Evolutionary conservation across 2,329 filamentous ascomycete genomes (phyloP), one percentile per base, ranked within the genome.

Genomic region (Aureobasidium vineae): DNA sequence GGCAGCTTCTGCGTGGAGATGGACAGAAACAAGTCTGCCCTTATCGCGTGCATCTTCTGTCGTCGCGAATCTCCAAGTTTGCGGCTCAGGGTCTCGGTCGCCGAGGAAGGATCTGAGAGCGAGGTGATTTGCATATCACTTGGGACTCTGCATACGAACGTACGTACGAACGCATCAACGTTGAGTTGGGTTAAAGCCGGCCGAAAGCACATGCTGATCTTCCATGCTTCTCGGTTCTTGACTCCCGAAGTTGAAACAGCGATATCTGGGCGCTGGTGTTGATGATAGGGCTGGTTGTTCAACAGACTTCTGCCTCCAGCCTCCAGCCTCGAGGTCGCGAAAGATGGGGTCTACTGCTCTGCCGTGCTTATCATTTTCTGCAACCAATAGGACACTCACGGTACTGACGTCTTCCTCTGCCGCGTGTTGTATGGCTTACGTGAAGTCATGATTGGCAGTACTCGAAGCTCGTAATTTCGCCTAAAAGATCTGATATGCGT

Each of bases 391-490:
- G 38, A 45, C 54, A 59, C 36, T 15, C 5, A 23, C 26, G 21
- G n/a, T 7, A 21, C 26, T 11, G 8, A 10, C 36, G 23, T 26
- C 33, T 23, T 56, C 52, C 26, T 16, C 19, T 21, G 36, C 52
- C 56, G 41, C 41, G 56, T 36, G 56, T 60, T 26, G 26, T 10
- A 47, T 47, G 11, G n/a, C 56, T 47, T 41, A 19, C 8, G 54
- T 43, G 38, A 43, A 57, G 38, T 57, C 54, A 57, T 57, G 54
- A 43, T 50, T 63, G 59, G 59, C 59, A 63, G 33, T 28, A 31
- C 33, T 36, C 10, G 59, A 19, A 38, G 43, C 33, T 63, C 45
- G 59, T 50, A 63, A 63, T 50, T n/a, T 63, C 59, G 59, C 59
- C 59, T 63, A 63, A 23, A 49, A 33, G 7, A 49, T 19, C 5